Base-by-base conservation (phyloP, 768 basidiomycete genomes). In the Stropharia rugosoannulata region DNA sequence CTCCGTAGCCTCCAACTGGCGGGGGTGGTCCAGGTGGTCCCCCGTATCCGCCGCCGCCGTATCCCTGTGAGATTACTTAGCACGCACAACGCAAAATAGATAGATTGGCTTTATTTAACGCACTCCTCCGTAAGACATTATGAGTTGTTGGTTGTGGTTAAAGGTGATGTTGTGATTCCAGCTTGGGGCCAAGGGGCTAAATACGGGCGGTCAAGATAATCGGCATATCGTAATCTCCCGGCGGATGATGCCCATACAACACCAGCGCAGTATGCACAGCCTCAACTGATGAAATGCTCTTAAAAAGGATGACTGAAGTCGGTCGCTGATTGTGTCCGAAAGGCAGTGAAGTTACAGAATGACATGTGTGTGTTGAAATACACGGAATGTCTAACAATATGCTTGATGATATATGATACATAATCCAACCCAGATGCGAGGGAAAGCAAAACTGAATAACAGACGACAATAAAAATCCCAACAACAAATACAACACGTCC, bases 111-210 rank as follows among this genome's bases (percentile, higher is more conserved):
- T 12, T 7, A 12, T 9, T 9, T 38, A 11, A 59, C 64, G 55
- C 58, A 66, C 67, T 49, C 70, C 71, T 49, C 71, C 71, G 70
- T 73, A 75, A 37, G 75, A 74, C 74, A 76, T 74, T 15, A 46
- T 62, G 32, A 46, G 27, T 9, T 46, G 48, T 15, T 56, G 46
- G 12, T 48, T 19, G 27, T 41, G 19, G 39, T 40, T 7, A 29
- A 39, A n/a, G 54, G 15, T 29, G 25, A 42, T 40, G 41, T n/a
- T 29, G 47, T 18, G 48, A 40, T 48, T 18, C 7, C 27, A n/a
- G 41, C 25, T 47, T 18, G 18, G 18, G 22, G 16, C 22, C 6
- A 35, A 35, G 32, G 15, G 29, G 48, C 39, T 50, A 41, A 49
- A 49, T 40, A 41, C 16, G 48, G 32, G 48, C 40, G 41, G 48